Evolutionary conservation across 352 stramenopile genomes (phyloP), one percentile per base, ranked within the genome.

Genomic region (Phytophthora citricola): DNA sequence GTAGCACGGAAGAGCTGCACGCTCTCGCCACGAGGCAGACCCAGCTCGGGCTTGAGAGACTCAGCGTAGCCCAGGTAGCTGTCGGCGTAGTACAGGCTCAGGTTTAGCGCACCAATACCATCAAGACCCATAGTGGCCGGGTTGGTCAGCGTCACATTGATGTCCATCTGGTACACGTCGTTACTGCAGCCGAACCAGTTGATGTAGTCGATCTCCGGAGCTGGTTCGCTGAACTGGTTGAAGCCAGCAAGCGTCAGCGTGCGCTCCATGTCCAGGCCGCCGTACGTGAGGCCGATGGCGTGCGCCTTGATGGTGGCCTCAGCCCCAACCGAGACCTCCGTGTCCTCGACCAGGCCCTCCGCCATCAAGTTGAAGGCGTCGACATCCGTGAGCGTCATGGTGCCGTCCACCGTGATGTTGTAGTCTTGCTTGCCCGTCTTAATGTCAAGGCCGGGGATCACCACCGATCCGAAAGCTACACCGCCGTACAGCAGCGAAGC

Each of bases 91-190:
- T 90, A 90, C 31, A 93, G 58, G 15, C 71, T 90, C 63, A 93
- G 61, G 63, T 91, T 93, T 45, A 93, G 77, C 44, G 71, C 62
- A 39, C 81, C 85, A 27, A 93, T 76, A 59, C 83, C 78, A 44
- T 85, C 62, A 20, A 91, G 58, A 10, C 79, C 79, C 56, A 91
- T 74, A 32, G 69, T 49, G 17, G 74, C 65, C 53, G 73, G 63
- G 63, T 87, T 87, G 51, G 75, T 66, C 32, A 91, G 55, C 12
- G 75, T 89, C 56, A 84, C 76, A 65, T 93, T 91, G 66, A 89
- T 82, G 50, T 75, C 59, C 52, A 91, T 85, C 27, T 77, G 60
- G 58, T 79, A 81, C 58, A 72, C 50, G 54, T 73, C 73, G 49
- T 73, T 62, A 6, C 39, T 70, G 65, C 75, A 86, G n/a, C 74